Evolutionary conservation across 352 stramenopile genomes (phyloP).

Genomic region (Phytophthora megakarya): DNA sequence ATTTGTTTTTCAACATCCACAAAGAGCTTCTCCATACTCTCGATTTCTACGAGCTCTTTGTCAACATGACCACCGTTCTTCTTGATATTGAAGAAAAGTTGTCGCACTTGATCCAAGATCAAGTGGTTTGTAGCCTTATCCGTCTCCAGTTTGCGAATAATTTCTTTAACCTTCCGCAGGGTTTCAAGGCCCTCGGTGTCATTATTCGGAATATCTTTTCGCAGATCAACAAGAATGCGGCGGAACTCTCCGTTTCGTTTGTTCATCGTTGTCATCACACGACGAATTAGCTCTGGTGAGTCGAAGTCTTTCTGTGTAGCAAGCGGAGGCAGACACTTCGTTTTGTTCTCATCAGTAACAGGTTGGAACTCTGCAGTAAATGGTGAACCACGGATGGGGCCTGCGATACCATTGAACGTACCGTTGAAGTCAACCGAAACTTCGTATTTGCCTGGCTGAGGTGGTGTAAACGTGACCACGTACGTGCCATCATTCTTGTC

Average conservation of each 20-base stretch:
- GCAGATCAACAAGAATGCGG: slow-evolving; percentile 75
- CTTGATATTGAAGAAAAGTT: slow-evolving; percentile 83
- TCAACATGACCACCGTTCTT: slow-evolving; percentile 80
- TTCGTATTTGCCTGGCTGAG: slow-evolving; percentile 80
- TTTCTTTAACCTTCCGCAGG: slow-evolving; percentile 84
- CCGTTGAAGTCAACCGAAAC: slow-evolving; percentile 92
- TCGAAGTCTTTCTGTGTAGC: slow-evolving; percentile 75
- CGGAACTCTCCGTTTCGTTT: slow-evolving; percentile 85
- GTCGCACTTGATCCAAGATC: slow-evolving; percentile 76
- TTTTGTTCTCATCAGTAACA: slow-evolving; percentile 68
- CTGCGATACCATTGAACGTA: slow-evolving; percentile 93
- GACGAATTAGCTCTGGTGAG: slow-evolving; percentile 69
- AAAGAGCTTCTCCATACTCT: slow-evolving; percentile 86
- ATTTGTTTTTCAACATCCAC: slow-evolving; percentile 81
- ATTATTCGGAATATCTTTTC: slow-evolving; percentile 84
- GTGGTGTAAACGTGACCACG: slow-evolving; percentile 89
- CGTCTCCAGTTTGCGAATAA: slow-evolving; percentile 76
- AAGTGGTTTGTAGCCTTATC: slow-evolving; percentile 74
- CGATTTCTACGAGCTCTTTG: slow-evolving; percentile 82
- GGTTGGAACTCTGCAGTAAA: slow-evolving; percentile 66
- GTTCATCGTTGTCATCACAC: slow-evolving; percentile 83
- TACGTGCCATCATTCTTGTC: slow-evolving; percentile 96
- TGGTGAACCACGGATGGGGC: slow-evolving; percentile 93
- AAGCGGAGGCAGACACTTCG: slow-evolving; percentile 74
- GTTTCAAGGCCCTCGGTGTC: slow-evolving; percentile 80